phyloP scores from a whole-genome alignment of 768 basidiomycete genomes.

The Tulasnella sp. region DNA sequence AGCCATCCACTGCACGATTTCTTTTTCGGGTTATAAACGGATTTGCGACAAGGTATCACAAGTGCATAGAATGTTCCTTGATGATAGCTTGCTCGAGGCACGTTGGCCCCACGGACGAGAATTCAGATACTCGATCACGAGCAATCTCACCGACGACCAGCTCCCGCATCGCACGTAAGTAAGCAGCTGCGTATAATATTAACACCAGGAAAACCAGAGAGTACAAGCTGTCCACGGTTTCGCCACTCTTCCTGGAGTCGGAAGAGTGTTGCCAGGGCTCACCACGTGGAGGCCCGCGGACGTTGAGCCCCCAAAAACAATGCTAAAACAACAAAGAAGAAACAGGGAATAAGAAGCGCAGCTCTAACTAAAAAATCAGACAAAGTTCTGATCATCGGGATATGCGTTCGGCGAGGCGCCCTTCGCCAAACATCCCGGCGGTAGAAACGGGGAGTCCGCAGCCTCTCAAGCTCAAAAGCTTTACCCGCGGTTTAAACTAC shows the following conservation, averaged over 20 bases:
- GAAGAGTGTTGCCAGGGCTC: background rate
- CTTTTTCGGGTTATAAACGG: background rate
- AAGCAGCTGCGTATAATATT: too few relatives aligned
- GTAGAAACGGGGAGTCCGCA: background rate
- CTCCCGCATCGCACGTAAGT: background rate
- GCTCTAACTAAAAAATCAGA: background rate
- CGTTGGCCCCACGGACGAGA: too few relatives aligned
- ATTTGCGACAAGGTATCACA: background rate
- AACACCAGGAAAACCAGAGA: background rate
- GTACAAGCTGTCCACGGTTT: background rate
- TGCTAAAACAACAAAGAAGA: background rate
- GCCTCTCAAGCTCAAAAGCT: constrained; percentile 1
- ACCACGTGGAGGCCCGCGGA: background rate
- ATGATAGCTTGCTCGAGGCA: background rate
- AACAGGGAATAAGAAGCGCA: background rate
- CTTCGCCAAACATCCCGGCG: background rate
- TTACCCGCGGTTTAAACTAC: background rate
- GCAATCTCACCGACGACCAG: background rate
- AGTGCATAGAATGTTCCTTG: background rate
- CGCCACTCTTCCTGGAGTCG: background rate
- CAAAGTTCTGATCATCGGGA: background rate
- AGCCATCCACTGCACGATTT: constrained; percentile 19
- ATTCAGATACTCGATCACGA: too few relatives aligned
- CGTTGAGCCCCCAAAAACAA: background rate
- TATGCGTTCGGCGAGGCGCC: background rate